Percentiles rank a stretch among this genome's conserved stretches.
These are phyloP conservation scores for Colletotrichum tofieldiae DNA, from an alignment of 2,329 filamentous ascomycete genomes.

Conservation along the genomic window DNA sequence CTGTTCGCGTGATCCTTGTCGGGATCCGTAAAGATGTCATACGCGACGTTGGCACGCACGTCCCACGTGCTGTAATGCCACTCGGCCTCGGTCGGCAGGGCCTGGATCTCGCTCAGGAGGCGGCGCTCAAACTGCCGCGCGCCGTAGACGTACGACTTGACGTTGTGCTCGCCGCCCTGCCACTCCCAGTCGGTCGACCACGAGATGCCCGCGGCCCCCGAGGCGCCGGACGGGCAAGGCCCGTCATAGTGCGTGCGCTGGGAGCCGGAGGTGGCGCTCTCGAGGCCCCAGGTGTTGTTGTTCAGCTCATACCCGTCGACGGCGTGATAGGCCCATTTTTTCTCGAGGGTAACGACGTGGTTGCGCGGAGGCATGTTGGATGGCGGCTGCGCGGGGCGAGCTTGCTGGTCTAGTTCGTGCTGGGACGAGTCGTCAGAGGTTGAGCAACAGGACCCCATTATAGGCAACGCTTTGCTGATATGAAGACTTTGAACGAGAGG, in stretches of 20 bases:
- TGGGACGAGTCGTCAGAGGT: slow-evolving; percentile 20
- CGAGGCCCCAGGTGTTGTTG: slow-evolving; percentile 63
- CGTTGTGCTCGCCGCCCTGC: slow-evolving; percentile 54
- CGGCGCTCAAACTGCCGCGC: slow-evolving; percentile 52
- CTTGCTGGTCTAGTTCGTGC: slow-evolving; percentile 16
- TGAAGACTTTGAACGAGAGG: neutral
- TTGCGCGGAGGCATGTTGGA: slow-evolving; percentile 44
- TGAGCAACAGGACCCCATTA: slow-evolving; percentile 27
- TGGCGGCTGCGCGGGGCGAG: slow-evolving; percentile 18
- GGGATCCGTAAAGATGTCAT: slow-evolving; percentile 72
- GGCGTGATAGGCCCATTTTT: slow-evolving; percentile 51
- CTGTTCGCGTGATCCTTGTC: slow-evolving; percentile 51
- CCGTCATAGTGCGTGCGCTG: slow-evolving; percentile 60
- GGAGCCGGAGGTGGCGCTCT: slow-evolving; percentile 52
- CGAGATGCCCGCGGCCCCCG: slow-evolving; percentile 49
- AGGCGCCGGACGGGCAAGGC: slow-evolving; percentile 48
- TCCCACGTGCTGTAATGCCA: slow-evolving; percentile 64
- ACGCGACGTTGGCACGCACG: slow-evolving; percentile 72
- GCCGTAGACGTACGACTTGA: slow-evolving; percentile 63
- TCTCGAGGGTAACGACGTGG: slow-evolving; percentile 46
- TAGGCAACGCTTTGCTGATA: neutral
- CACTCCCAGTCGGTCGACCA: slow-evolving; percentile 61
- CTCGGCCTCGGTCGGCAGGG: slow-evolving; percentile 53
- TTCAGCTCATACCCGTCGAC: slow-evolving; percentile 52
- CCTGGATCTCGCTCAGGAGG: slow-evolving; percentile 52